Percentiles rank a stretch among this genome's conserved stretches.
Evolutionary conservation across 495 filamentous ascomycete species (phyloP).

Genomic region (Penicillium turbatum): DNA sequence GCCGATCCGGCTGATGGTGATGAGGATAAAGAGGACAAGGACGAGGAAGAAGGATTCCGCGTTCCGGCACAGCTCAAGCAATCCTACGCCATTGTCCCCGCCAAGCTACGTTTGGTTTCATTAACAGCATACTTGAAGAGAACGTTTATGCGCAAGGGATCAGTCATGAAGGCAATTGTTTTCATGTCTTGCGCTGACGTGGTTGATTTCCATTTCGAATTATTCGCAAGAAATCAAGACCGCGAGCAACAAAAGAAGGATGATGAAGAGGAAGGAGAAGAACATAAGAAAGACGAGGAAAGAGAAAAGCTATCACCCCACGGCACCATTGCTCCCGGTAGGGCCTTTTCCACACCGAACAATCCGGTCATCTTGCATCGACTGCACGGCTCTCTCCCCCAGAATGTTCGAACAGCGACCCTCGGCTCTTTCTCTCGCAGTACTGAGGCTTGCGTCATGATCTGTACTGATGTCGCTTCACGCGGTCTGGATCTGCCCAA

Average conservation of each 20-base stretch:
- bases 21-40: conserved; percentile 33
- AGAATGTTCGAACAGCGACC: conserved; percentile 79
- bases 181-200: conserved; percentile 97
- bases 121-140: conserved; percentile 77
- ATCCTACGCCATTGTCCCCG: conserved; percentile 76
- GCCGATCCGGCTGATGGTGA: conserved; percentile 51
- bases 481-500: conserved; percentile 92
- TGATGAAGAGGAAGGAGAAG: conserved; percentile 22
- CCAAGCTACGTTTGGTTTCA: conserved; percentile 85
- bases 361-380: conserved; percentile 69
- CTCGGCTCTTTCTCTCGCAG: conserved; percentile 68
- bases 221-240: conserved; percentile 58
- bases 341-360: conserved; percentile 45
- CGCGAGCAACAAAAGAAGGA: conserved; percentile 26
- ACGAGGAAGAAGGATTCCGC: conserved; percentile 58
- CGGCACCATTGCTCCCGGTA: conserved; percentile 49
- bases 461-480: conserved; percentile 93
- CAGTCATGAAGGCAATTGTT: conserved; percentile 89
- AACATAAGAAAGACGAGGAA: conserved; percentile 19
- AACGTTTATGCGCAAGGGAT: conserved; percentile 78
- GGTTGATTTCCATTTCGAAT: conserved; percentile 91
- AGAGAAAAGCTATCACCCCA: conserved; percentile 30
- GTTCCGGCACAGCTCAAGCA: conserved; percentile 93
- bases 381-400: conserved; percentile 90
- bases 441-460: conserved; percentile 64